phyloP scores from a whole-genome alignment of 2,329 filamentous ascomycete genomes.

The Remersonia thermophila region DNA sequence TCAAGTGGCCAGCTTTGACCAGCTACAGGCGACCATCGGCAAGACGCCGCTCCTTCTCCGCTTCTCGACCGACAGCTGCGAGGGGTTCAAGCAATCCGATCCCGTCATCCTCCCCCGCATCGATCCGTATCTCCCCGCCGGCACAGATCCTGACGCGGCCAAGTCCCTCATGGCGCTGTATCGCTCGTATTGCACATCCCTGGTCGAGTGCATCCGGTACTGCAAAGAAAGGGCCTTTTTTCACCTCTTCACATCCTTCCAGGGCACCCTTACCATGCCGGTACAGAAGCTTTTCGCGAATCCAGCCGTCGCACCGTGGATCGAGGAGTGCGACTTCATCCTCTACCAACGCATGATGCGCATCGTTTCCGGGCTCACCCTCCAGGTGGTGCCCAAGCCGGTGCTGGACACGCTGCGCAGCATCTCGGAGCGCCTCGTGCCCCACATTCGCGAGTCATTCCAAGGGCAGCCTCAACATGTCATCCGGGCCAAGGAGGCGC shows the following conservation, averaged over 20 bases:
- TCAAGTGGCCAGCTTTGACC: slow-evolving; percentile 42
- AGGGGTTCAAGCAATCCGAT: slow-evolving; percentile 50
- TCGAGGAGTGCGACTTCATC: slow-evolving; percentile 87
- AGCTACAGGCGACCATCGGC: slow-evolving; percentile 42
- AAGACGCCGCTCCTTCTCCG: slow-evolving; percentile 49
- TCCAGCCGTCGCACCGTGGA: slow-evolving; percentile 75
- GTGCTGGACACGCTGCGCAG: slow-evolving; percentile 79
- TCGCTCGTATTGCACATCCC: slow-evolving; percentile 84
- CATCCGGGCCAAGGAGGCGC: slow-evolving; percentile 72
- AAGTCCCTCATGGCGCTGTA: slow-evolving; percentile 80
- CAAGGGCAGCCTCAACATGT: slow-evolving; percentile 77
- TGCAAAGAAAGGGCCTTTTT: slow-evolving; percentile 97
- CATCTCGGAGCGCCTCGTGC: slow-evolving; percentile 70
- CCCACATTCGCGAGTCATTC: slow-evolving; percentile 75
- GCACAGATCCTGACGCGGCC: slow-evolving; percentile 77
- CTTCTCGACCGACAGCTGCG: slow-evolving; percentile 47
- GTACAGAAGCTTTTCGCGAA: slow-evolving; percentile 59
- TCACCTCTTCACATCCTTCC: slow-evolving; percentile 86
- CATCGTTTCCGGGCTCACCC: slow-evolving; percentile 74
- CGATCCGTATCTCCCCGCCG: slow-evolving; percentile 62
- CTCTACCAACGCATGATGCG: slow-evolving; percentile 96
- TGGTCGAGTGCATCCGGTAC: slow-evolving; percentile 89
- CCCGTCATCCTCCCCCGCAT: slow-evolving; percentile 76
- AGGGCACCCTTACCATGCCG: slow-evolving; percentile 90
- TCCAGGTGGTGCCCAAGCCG: slow-evolving; percentile 80